phyloP scores from a whole-genome alignment of 2,329 filamentous ascomycete species.

The Monosporascus sp. region DNA sequence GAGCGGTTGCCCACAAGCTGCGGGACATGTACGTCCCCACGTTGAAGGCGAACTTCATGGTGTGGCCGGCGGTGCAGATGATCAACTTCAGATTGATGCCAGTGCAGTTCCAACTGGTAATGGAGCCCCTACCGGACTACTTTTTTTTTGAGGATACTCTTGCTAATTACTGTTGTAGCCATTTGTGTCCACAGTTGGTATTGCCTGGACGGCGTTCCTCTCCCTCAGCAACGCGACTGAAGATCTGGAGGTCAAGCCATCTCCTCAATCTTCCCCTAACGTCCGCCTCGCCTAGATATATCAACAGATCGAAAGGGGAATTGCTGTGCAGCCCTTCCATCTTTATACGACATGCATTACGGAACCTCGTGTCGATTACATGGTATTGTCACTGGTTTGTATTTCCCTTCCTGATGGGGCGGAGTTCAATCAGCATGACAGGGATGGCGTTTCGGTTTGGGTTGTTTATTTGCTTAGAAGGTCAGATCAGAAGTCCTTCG shows the following conservation, averaged over 20 bases:
- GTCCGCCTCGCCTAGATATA: conserved; percentile 28
- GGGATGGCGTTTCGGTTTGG: neutral
- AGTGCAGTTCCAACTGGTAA: conserved; percentile 91
- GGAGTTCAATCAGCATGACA: neutral
- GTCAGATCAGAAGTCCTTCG: neutral
- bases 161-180: conserved; percentile 51
- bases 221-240: conserved; percentile 87
- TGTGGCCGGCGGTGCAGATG: conserved; percentile 95
- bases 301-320: neutral
- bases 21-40: conserved; percentile 91
- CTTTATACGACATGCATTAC: neutral
- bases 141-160: neutral
- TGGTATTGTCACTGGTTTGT: neutral
- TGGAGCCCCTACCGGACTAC: conserved; percentile 33
- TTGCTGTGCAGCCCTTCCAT: neutral
- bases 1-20: conserved; percentile 78
- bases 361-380: neutral
- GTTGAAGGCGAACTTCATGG: conserved; percentile 88
- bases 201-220: conserved; percentile 95
- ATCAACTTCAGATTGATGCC: conserved; percentile 96
- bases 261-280: conserved; percentile 26
- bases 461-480: neutral
- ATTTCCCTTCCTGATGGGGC: neutral
- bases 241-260: conserved; percentile 43
- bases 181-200: conserved; percentile 92